Evolutionary conservation across 805 yeast species (phyloP).

Genomic region (Metschnikowia henanensis): DNA sequence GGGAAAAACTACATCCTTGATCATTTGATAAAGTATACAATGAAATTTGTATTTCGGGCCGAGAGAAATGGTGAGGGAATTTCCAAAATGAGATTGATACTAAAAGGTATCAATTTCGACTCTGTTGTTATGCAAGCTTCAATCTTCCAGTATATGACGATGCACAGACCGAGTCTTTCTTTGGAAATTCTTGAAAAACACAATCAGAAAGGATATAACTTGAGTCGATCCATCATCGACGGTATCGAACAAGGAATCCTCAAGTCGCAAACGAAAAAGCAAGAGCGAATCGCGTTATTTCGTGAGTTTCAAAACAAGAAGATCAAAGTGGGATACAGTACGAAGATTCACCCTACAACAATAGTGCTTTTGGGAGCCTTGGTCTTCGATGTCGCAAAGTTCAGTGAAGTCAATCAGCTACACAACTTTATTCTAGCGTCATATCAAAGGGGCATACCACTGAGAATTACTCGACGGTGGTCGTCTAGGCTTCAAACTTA

Average conservation of each 20-base stretch:
- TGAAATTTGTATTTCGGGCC: constrained; percentile 21
- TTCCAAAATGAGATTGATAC: constrained; percentile 21
- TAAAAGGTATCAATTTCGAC: constrained; percentile 18
- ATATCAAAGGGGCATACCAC: constrained; percentile 10
- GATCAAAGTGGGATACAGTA: constrained; percentile 21
- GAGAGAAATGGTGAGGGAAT: constrained; percentile 16
- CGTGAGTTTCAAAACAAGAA: constrained; percentile 20
- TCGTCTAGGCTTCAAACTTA: background rate
- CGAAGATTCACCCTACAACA: constrained; percentile 12
- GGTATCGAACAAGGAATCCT: constrained; percentile 32
- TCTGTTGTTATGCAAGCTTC: constrained; percentile 16
- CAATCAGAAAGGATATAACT: constrained; percentile 19
- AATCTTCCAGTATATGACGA: constrained; percentile 27
- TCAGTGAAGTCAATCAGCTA: constrained; percentile 14
- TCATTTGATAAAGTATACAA: constrained; percentile 19
- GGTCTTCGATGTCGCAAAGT: constrained; percentile 12
- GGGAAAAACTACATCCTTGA: constrained; percentile 23
- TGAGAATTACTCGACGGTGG: constrained; percentile 6
- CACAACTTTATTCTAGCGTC: constrained; percentile 9
- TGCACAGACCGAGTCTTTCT: constrained; percentile 27
- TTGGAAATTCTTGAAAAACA: constrained; percentile 25
- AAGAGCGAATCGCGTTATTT: constrained; percentile 21
- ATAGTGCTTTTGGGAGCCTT: constrained; percentile 15
- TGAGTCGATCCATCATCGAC: constrained; percentile 20
- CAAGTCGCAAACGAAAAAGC: constrained; percentile 16